Base-by-base conservation (phyloP, 2,329 filamentous ascomycete species). In the Purpureocillium lavendulum region DNA sequence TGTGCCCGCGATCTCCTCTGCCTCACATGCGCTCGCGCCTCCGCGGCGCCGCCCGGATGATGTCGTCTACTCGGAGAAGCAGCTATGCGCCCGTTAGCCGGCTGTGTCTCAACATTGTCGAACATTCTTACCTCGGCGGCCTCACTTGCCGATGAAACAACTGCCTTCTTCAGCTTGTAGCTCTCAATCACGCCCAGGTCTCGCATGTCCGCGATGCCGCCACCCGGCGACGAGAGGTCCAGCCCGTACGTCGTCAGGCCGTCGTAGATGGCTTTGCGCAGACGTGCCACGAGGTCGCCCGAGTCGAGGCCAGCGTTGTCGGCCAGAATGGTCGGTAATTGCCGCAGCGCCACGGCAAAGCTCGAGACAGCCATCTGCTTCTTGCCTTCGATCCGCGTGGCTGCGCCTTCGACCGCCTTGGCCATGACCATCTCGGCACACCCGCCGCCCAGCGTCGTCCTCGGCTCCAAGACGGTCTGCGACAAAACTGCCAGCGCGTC, bases 381-480 rank as follows among this genome's bases (percentile, higher is more conserved):
- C 80, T 98, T 98, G 61, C 92, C 92, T 51, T 92, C 88, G 7
- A 95, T 85, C 54, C 94, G 90, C 45, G 94, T 89, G 16, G 89
- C 89, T 5, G 87, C 87, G 45, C 84, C 85, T 59, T 96, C 90
- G 16, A 98, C 92, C 7, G 92, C 92, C 73, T 96, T 95, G 48
- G 90, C 87, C 92, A 98, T 98, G 51, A 94, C 70, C 90, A 97
- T 97, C 76, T 98, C 92, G 4, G 90, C 89, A 58, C 88, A 97
- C 21, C 92, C 92, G 57, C 92, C 92, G 39, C 92, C 92, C 3
- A 98, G 80, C 0, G 92, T 97, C 32, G 89, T 94, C 60, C 87
- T 81, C 38, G 92, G 92, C 66, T 96, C 89, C 62, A 84, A 86
- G 53, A 98, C 86, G 2, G 92, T 98, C 65, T 98, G 92, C 9